Evolutionary conservation across 208 protist species (phyloP), one percentile per base, ranked within the genome.

Genomic region (Acanthamoeba triangularis): DNA sequence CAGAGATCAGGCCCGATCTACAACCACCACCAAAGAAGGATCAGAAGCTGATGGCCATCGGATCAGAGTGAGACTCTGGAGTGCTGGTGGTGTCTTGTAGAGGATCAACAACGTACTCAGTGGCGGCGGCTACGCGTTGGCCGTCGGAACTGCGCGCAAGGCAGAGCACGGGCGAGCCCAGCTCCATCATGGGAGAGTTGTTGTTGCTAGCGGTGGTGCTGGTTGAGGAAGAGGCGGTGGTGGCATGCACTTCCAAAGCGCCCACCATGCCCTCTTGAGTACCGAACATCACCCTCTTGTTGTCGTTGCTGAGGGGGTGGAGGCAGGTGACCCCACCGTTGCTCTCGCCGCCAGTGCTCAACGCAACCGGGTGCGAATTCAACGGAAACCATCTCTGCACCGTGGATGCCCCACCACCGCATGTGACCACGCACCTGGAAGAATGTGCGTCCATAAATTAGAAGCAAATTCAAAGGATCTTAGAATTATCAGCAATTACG

Each of bases 381-480:
- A 44, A 25, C 41, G 65, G 65, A 18, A 82, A 82, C 74, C 74
- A 82, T 82, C 74, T 44, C 74, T 82, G 74, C 35, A 82, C 41
- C 23, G 33, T 30, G 41, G 74, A 28, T 5, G 74, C 30, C 20
- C 37, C 74, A 35, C 74, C 74, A 11, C 69, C 69, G 25, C 74
- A 82, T 16, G 74, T 82, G 33, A 49, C 41, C 44, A 82, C 74
- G 33, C 74, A 82, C 52, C 74, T 82, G 10, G 7, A 35, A 5
- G 35, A n/a, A n/a, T n/a, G 3, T 44, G 13, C 3, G 30, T 47
- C 14, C 1, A 78, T n/a, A 2, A 23, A 67, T 67, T 67, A 20
- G n/a, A 44, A 44, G 41, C 5, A 1, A 44, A 44, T 44, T 44
- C 41, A n/a, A n/a, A n/a, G n/a, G n/a, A n/a, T 25, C 2, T 61